These are phyloP conservation scores for Metschnikowia matae DNA, from an alignment of 805 yeast species.

Conservation along the genomic window DNA sequence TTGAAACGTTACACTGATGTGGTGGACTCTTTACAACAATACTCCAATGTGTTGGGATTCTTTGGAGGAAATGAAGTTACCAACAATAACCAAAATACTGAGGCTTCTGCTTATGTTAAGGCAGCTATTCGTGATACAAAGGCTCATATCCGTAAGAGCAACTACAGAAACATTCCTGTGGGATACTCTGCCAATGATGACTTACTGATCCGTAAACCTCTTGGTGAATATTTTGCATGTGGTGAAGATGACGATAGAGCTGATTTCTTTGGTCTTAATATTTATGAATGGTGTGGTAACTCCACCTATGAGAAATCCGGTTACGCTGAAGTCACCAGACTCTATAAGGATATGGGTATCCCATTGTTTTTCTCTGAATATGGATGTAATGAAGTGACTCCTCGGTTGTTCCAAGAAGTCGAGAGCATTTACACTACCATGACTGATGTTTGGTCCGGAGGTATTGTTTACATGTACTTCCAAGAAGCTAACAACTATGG, in stretches of 20 bases:
- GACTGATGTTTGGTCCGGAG: constrained; percentile 89
- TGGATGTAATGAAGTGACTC: constrained; percentile 68
- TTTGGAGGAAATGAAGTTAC: constrained; percentile 87
- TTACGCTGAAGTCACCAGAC: constrained; percentile 58
- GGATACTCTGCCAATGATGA: constrained; percentile 85
- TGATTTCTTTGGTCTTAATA: constrained; percentile 83
- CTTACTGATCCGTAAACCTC: constrained; percentile 54
- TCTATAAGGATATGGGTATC: constrained; percentile 60
- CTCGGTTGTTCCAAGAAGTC: constrained; percentile 73
- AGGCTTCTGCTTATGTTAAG: constrained; percentile 76
- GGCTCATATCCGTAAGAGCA: constrained; percentile 53
- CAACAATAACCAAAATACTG: constrained; percentile 60
- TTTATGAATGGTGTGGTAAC: constrained; percentile 85
- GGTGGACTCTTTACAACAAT: constrained; percentile 63
- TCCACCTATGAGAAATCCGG: constrained; percentile 60
- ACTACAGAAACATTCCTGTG: constrained; percentile 69
- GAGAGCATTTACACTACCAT: constrained; percentile 59
- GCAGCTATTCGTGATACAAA: constrained; percentile 80
- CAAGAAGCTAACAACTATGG: constrained; percentile 75
- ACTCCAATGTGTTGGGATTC: constrained; percentile 74
- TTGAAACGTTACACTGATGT: constrained; percentile 66
- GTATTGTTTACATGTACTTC: constrained; percentile 83
- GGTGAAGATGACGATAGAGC: constrained; percentile 62
- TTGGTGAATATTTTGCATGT: constrained; percentile 76
- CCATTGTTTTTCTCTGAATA: constrained; percentile 81